phyloP scores from a whole-genome alignment of 1,284 basidiomycete species.

The Ceratobasidium sp. region DNA sequence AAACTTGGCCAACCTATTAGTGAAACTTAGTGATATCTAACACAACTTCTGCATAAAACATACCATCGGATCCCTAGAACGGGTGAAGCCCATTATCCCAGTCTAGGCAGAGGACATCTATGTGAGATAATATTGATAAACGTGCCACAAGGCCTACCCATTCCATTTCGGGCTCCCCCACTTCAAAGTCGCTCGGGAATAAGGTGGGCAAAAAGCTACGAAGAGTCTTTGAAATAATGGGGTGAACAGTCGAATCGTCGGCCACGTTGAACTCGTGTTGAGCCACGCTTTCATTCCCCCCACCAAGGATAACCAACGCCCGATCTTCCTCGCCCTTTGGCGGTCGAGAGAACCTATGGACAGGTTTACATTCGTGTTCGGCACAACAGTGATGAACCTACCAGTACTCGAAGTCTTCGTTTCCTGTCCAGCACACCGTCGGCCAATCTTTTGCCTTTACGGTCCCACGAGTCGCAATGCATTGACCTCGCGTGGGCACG shows the following conservation, averaged over 20 bases:
- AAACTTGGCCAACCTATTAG: conserved; percentile 73
- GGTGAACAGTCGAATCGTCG: conserved; percentile 72
- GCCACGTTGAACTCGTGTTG: conserved; percentile 66
- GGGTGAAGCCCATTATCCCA: conserved; percentile 85
- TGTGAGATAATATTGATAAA: conserved; percentile 46
- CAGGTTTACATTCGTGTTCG: neutral
- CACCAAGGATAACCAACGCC: conserved; percentile 80
- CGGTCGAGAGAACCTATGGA: conserved; percentile 40
- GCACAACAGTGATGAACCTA: conserved; percentile 53
- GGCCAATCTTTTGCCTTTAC: conserved; percentile 53
- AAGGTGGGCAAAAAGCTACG: conserved; percentile 69
- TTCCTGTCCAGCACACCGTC: conserved; percentile 58
- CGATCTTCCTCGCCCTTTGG: conserved; percentile 52
- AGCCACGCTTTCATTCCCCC: conserved; percentile 67
- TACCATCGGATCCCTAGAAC: conserved; percentile 75
- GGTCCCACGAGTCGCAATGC: conserved; percentile 71
- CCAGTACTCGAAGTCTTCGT: conserved; percentile 78
- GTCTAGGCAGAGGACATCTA: conserved; percentile 62
- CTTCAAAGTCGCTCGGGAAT: conserved; percentile 68
- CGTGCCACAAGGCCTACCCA: conserved; percentile 65
- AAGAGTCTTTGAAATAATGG: conserved; percentile 63
- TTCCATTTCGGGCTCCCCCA: conserved; percentile 73
- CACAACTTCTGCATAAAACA: conserved; percentile 52
- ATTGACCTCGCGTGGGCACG: conserved; percentile 79
- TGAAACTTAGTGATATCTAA: neutral